Evolutionary conservation across 2,329 filamentous ascomycete species (phyloP), one percentile per base, ranked within the genome.

Genomic region (Trichoderma atrobrunneum): DNA sequence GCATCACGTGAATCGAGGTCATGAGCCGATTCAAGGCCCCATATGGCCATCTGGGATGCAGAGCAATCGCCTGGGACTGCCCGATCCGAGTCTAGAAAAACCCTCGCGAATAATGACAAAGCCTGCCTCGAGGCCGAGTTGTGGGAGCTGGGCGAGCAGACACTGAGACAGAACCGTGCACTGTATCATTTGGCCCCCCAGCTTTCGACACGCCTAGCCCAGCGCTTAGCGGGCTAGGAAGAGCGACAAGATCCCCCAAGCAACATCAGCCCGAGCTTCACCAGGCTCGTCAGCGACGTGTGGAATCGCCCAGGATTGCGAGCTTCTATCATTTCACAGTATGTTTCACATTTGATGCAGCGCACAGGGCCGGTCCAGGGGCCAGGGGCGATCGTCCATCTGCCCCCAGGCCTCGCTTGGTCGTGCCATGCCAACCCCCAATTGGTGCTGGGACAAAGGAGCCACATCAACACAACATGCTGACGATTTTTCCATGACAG

Each of bases 1-100:
- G 7, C 73, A 77, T 82, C 81, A 82, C 81, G 81, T 82, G 80
- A 76, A 77, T 70, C 65, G 30, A 74, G 72, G 74, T 80, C 79
- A 78, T 80, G 77, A 79, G 77, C 76, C 76, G 74, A 72, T 71
- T 43, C 68, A 74, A 71, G 57, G 66, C 72, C 76, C 77, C 78
- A 79, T 76, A 74, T 74, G 72, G 71, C 74, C 72, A 71, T 43
- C 30, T 32, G 54, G 12, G 26, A 64, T 61, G 21, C 21, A 54
- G 39, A 72, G 51, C 39, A 51, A 51, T 72, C 43, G 51, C 36
- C 36, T 24, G 57, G 60, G 24, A 70, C 34, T 59, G 57, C 59
- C 67, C 48, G 60, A 71, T 63, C 4, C 26, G 39, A 48, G 48
- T 60, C 26, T 51, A 18, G 12, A 71, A 70, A 70, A 43, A 39